Base-by-base conservation (phyloP, 805 yeast genomes). In the Candida ficus region DNA sequence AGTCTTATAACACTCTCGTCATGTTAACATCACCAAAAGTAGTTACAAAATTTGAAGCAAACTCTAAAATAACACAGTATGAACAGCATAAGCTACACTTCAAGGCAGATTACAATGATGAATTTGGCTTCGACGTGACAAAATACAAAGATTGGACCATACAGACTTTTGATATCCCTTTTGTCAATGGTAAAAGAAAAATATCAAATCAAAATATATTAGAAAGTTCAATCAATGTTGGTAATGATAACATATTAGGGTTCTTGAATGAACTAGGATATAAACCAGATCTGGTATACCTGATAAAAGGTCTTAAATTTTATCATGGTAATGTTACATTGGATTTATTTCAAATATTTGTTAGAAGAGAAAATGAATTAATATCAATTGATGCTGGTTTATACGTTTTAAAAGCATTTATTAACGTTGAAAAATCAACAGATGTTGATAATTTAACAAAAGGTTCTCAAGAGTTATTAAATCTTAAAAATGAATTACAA, bases 391-490 rank as follows among this genome's bases (percentile, higher is more conserved):
- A 82, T n/a, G 74, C 73, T 21, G 70, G 73, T 11, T 62, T 66
- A 6, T 78, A 70, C 50, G 71, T 80, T 46, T 65, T 87, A 4
- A 80, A 78, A 56, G 79, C 82, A 10, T 81, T 69, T 53, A 77
- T 82, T n/a, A 80, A 85, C 50, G 81, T 86, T 9, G 77, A 78
- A 10, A 76, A 75, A 43, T 66, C 84, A 16, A 83, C 90, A 4
- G 95, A 87, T 60, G 71, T 89, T 32, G 90, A 85, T 23, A 73
- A 74, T 37, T 76, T 84, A 8, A 77, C 76, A 41, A 72, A 71
- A 41, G 86, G 88, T 1, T 76, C 80, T 4, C 75, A 75, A 42
- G 80, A 80, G 40, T 63, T 90, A 47, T 64, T 78, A 35, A 66
- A 62, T 34, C 62, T 88, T 29, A 86, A 85, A 58, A 76, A 67